Evolutionary conservation across 2,329 filamentous ascomycete genomes (phyloP).

Genomic region (Fusarium sp.): DNA sequence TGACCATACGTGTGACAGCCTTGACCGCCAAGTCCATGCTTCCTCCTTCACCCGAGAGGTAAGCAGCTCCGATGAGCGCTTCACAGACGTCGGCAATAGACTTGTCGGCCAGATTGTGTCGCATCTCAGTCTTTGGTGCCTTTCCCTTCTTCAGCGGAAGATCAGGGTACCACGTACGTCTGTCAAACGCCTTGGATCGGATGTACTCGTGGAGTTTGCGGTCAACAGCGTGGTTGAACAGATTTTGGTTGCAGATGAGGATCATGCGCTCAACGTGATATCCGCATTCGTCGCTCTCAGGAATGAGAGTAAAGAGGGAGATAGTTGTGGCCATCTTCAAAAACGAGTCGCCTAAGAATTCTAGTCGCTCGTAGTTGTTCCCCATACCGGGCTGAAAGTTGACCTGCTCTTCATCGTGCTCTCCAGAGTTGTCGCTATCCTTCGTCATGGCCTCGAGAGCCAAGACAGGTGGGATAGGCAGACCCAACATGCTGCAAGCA

Average conservation of each 20-base stretch:
- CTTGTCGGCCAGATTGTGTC: constrained; percentile 82
- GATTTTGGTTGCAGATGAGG: constrained; percentile 88
- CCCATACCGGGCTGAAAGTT: constrained; percentile 88
- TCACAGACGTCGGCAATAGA: constrained; percentile 94
- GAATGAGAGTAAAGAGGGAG: constrained; percentile 77
- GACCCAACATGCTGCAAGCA: constrained; percentile 68
- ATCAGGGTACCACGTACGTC: constrained; percentile 88
- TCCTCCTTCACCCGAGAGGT: constrained; percentile 57
- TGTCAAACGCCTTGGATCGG: constrained; percentile 81
- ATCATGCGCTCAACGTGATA: constrained; percentile 92
- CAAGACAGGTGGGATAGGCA: constrained; percentile 70
- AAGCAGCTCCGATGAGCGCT: constrained; percentile 88
- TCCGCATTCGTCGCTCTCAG: constrained; percentile 80
- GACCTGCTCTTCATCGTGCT: constrained; percentile 70
- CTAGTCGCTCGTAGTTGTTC: constrained; percentile 91
- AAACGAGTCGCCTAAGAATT: constrained; percentile 92
- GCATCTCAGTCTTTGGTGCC: constrained; percentile 53
- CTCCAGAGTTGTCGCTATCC: constrained; percentile 83
- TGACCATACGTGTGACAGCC: constrained; percentile 74
- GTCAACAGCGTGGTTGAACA: constrained; percentile 78
- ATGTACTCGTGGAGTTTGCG: constrained; percentile 75
- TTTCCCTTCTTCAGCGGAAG: constrained; percentile 78
- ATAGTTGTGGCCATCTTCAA: constrained; percentile 96
- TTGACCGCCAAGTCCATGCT: constrained; percentile 66
- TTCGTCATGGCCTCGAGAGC: constrained; percentile 93